phyloP scores from a whole-genome alignment of 257 asterid species.

The Solanum dulcamara region DNA sequence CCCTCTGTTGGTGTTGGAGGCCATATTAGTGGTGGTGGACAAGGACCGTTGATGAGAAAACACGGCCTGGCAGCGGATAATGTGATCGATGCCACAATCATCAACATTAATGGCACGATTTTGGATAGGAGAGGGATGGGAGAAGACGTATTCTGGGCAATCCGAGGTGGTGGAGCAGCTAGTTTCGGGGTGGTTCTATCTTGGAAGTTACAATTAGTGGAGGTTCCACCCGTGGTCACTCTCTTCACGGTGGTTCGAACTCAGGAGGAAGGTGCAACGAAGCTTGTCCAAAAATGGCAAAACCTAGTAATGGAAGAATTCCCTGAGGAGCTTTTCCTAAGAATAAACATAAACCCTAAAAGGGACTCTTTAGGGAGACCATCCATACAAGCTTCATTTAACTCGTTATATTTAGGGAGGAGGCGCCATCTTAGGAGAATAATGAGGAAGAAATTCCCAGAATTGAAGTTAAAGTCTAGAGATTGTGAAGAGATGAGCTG shows the following conservation, averaged over 20 bases:
- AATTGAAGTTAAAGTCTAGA: conserved; percentile 14
- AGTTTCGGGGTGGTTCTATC: conserved; percentile 47
- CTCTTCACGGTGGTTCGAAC: conserved; percentile 23
- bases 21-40: conserved; percentile 52
- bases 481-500: conserved; percentile 48
- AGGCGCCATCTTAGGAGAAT: background rate
- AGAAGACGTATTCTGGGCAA: conserved; percentile 50
- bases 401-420: conserved; percentile 30
- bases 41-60: conserved; percentile 37
- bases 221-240: conserved; percentile 29
- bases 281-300: conserved; percentile 38
- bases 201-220: conserved; percentile 37
- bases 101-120: conserved; percentile 25
- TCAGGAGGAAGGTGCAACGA: conserved; percentile 7
- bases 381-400: conserved; percentile 11
- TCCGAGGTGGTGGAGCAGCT: conserved; percentile 62
- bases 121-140: conserved; percentile 48
- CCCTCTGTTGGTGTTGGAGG: conserved; percentile 57
- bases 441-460: conserved; percentile 22
- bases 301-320: conserved; percentile 11
- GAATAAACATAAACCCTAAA: conserved; percentile 20
- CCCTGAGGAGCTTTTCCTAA: conserved; percentile 31
- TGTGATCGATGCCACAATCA: conserved; percentile 27
- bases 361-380: background rate
- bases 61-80: conserved; percentile 43